Conservation (phyloP, 2,329 filamentous ascomycete genomes). For the Aspergillus quadricinctus region DNA sequence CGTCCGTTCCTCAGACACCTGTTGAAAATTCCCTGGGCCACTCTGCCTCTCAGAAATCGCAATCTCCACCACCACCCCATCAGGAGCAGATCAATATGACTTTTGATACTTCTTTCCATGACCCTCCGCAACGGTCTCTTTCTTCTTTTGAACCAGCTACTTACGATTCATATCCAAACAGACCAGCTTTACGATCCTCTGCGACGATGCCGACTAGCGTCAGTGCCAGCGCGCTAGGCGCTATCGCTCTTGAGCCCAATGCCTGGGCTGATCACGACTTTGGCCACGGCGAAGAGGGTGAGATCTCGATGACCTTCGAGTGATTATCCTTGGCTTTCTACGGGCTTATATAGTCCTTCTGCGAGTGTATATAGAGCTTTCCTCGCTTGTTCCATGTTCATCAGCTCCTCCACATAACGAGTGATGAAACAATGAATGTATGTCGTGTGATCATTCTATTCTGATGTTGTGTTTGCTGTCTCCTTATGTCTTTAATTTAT, state of each 20-base stretch:
- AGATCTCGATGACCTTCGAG: constrained; percentile 79
- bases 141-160: constrained; percentile 12
- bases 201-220: constrained; percentile 27
- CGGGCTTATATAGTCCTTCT: background rate
- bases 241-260: constrained; percentile 47
- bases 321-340: constrained; percentile 34
- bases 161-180: constrained; percentile 12
- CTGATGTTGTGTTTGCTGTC: background rate
- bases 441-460: background rate
- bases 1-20: constrained; percentile 17
- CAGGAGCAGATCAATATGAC: constrained; percentile 58
- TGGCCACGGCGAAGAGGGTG: constrained; percentile 65
- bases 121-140: constrained; percentile 24
- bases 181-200: constrained; percentile 29
- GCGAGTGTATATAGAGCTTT: background rate
- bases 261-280: constrained; percentile 70
- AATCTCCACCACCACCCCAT: constrained; percentile 10
- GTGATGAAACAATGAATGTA: background rate
- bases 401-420: background rate
- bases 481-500: background rate
- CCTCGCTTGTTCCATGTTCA: constrained; percentile 1
- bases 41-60: constrained; percentile 6
- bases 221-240: constrained; percentile 21
- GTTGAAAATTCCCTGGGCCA: constrained; percentile 14
- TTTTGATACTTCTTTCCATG: constrained; percentile 62